These are phyloP conservation scores for Atkinsonella texensis DNA, from an alignment of 2,329 filamentous ascomycete genomes.

Conservation along the genomic window DNA sequence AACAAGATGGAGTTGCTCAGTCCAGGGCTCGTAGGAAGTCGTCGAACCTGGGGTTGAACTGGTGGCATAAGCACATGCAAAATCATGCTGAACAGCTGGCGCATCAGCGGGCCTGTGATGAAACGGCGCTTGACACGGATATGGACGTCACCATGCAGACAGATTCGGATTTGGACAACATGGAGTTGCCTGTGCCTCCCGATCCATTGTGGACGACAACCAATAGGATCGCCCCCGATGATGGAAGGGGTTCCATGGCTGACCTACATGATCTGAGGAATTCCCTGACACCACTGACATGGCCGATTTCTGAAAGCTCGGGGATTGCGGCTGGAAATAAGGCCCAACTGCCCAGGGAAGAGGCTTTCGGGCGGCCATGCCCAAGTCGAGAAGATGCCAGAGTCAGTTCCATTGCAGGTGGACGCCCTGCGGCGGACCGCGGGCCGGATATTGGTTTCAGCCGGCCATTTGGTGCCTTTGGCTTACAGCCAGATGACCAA, in stretches of 20 bases:
- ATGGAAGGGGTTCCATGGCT: slow-evolving; percentile 17
- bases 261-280: slow-evolving; percentile 12
- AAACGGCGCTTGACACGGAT: slow-evolving; percentile 16
- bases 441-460: slow-evolving; percentile 19
- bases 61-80: slow-evolving; percentile 74
- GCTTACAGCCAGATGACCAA: slow-evolving; percentile 25
- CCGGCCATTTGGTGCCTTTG: slow-evolving; percentile 31
- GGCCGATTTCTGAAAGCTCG: slow-evolving; percentile 9
- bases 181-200: slow-evolving; percentile 27
- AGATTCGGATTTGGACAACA: slow-evolving; percentile 31
- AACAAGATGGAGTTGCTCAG: slow-evolving; percentile 12
- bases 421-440: slow-evolving; percentile 2
- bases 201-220: slow-evolving; percentile 31
- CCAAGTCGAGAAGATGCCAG: slow-evolving; percentile 8
- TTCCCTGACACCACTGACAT: slow-evolving; percentile 14
- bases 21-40: slow-evolving; percentile 41
- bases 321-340: slow-evolving; percentile 6
- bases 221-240: slow-evolving; percentile 16
- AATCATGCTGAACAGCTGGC: slow-evolving; percentile 58
- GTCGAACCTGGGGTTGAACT: slow-evolving; percentile 50
- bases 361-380: neutral
- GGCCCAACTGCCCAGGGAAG: neutral
- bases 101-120: slow-evolving; percentile 26
- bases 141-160: slow-evolving; percentile 19
- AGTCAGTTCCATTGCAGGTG: neutral